A percentile compares a stretch with the other conserved stretches of the same genome.
Evolutionary conservation across 108 stramenopile genomes (phyloP).

Genomic region (Cyclotella atomus): DNA sequence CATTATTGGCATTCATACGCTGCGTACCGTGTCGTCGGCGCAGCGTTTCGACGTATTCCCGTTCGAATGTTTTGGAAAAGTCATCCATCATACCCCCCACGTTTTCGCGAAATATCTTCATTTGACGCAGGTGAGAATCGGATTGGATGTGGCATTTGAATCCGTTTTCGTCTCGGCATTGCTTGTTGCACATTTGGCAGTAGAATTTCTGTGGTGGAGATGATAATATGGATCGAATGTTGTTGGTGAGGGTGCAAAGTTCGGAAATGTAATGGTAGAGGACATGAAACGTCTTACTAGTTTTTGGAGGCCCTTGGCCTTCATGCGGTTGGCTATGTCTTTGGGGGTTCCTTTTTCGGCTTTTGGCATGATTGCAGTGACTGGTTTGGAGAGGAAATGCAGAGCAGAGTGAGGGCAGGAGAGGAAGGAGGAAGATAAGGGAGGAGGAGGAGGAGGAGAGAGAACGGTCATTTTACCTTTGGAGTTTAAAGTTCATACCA

Average conservation of each 20-base stretch:
- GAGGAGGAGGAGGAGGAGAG: too few relatives aligned
- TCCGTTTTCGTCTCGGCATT: conserved; percentile 97
- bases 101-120: conserved; percentile 94
- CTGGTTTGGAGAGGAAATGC: too few relatives aligned
- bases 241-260: too few relatives aligned
- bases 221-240: too few relatives aligned
- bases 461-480: too few relatives aligned
- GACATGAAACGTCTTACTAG: too few relatives aligned
- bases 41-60: conserved; percentile 84
- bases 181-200: conserved; percentile 99
- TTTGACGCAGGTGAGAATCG: conserved; percentile 96
- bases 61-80: conserved; percentile 87
- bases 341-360: conserved; percentile 83
- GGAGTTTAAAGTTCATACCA: too few relatives aligned
- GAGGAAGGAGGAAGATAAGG: too few relatives aligned
- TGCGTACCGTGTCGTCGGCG: conserved; percentile 91
- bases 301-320: conserved; percentile 96
- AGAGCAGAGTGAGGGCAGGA: too few relatives aligned
- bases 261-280: too few relatives aligned
- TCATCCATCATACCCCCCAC: conserved; percentile 77
- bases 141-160: conserved; percentile 98
- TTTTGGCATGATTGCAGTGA: conserved; percentile 72
- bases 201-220: too few relatives aligned
- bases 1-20: conserved; percentile 93
- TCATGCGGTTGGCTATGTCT: conserved; percentile 92